phyloP scores from a whole-genome alignment of 305 asterid species.

The Rubia tinctorum region DNA sequence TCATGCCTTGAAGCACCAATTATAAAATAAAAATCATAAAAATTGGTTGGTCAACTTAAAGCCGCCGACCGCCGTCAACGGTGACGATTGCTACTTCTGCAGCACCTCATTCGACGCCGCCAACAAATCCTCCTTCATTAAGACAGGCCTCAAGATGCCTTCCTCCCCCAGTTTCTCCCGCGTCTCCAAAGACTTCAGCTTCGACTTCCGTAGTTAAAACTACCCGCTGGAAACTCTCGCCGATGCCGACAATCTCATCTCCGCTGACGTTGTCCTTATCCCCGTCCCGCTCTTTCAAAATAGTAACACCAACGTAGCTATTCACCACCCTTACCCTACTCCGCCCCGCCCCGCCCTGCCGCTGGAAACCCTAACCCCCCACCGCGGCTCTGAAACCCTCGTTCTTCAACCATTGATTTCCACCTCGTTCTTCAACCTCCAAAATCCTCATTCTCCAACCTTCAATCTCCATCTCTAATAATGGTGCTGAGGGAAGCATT shows the following conservation, averaged over 20 bases:
- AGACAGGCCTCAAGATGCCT: conserved; percentile 85
- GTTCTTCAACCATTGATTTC: too few relatives aligned
- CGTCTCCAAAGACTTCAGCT: conserved; percentile 54
- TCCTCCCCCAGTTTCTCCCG: conserved; percentile 71
- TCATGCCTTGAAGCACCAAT: too few relatives aligned
- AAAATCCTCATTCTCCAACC: too few relatives aligned
- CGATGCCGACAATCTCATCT: conserved; percentile 71
- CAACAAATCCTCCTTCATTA: conserved; percentile 56
- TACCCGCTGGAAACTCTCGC: conserved; percentile 43
- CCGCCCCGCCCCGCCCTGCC: too few relatives aligned
- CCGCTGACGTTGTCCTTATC: conserved; percentile 65
- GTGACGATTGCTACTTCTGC: conserved; percentile 20
- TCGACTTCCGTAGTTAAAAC: conserved; percentile 53
- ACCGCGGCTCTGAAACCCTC: too few relatives aligned
- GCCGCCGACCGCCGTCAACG: conserved; percentile 31
- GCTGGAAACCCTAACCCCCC: conserved; percentile 18
- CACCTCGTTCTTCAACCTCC: too few relatives aligned
- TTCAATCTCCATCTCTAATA: too few relatives aligned
- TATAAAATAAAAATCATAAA: too few relatives aligned
- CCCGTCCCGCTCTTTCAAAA: conserved; percentile 38
- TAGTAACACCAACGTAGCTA: too few relatives aligned
- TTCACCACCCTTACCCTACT: too few relatives aligned
- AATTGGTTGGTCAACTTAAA: conserved; percentile 50
- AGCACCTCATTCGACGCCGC: conserved; percentile 24
- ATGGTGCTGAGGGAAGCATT: too few relatives aligned